phyloP scores from a whole-genome alignment of 768 basidiomycete species.

The Postia placenta region DNA sequence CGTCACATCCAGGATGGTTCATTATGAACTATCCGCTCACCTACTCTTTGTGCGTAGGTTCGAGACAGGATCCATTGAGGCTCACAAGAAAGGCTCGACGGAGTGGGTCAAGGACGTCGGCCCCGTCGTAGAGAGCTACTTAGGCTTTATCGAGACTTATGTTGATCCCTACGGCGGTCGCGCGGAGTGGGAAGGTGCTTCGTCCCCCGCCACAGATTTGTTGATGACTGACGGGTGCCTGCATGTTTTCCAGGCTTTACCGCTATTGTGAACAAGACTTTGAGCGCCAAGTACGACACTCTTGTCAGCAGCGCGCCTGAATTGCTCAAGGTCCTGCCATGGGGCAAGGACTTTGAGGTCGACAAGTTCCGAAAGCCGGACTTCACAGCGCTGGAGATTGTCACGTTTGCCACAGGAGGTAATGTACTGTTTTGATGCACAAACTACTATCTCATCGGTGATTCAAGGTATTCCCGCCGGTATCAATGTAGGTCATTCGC shows the following conservation, averaged over 20 bases:
- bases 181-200: conserved; percentile 87
- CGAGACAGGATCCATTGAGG: conserved; percentile 69
- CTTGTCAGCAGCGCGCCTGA: conserved; percentile 74
- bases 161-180: conserved; percentile 89
- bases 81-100: conserved; percentile 70
- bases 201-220: neutral
- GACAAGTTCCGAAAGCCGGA: conserved; percentile 78
- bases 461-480: conserved; percentile 81
- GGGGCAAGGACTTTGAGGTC: conserved; percentile 53
- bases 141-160: conserved; percentile 76
- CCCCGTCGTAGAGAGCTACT: conserved; percentile 83
- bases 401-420: conserved; percentile 83
- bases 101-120: conserved; percentile 86
- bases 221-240: neutral
- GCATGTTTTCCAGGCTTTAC: conserved; percentile 58
- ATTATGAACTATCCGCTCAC: neutral
- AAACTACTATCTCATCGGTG: neutral
- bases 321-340: conserved; percentile 76
- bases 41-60: conserved; percentile 47
- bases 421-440: conserved; percentile 13
- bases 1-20: too few species aligned
- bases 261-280: conserved; percentile 79
- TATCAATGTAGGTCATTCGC: conserved; percentile 55
- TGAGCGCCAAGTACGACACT: conserved; percentile 75
- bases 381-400: conserved; percentile 79